Base-by-base conservation (phyloP, 2,329 filamentous ascomycete genomes). In the Dactylonectria macrodidyma region DNA sequence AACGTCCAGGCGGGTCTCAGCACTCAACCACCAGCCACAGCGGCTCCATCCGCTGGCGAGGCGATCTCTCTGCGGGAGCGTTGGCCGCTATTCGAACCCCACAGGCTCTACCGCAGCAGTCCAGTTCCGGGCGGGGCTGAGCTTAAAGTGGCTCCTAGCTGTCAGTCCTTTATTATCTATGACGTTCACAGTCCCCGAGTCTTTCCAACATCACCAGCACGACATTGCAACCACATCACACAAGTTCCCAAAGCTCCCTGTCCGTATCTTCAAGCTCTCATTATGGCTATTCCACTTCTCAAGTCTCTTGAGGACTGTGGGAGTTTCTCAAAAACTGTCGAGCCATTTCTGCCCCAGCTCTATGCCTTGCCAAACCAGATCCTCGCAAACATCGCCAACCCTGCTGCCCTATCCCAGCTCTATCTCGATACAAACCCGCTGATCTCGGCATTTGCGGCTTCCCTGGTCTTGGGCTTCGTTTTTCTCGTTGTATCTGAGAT, bases 381-480 rank as follows among this genome's bases (percentile, higher is more conserved):
- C 60, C 79, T 90, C 68, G 87, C 89, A 58, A 88, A 88, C 72
- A 84, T 90, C 70, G 86, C 86, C 71, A 90, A 89, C 77, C 81
- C 87, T 38, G 86, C 89, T 59, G 89, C 85, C 59, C 83, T 98
- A 62, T 86, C 90, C 74, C 84, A 90, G 54, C 83, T 97, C 65
- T 99, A 98, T 77, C 80, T 92, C 62, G 86, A 90, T 55, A 98
- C 95, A 19, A 98, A 99, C 78, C 96, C 96, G 0, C 84, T 97
- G 48, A 86, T 97, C 33, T 91, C 89, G 1, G 93, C 90, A 3
- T 87, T 97, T 71, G 91, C 90, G 0, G 88, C 93, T 60, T 92
- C 93, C 3, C 74, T 97, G 19, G 86, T 90, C 47, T 80, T 97
- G n/a, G 90, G 90, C 1, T 87, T 87, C 5, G 76, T 96, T 33